Base-by-base conservation (phyloP, 2,329 filamentous ascomycete species). In the Penicillium oxalicum region DNA sequence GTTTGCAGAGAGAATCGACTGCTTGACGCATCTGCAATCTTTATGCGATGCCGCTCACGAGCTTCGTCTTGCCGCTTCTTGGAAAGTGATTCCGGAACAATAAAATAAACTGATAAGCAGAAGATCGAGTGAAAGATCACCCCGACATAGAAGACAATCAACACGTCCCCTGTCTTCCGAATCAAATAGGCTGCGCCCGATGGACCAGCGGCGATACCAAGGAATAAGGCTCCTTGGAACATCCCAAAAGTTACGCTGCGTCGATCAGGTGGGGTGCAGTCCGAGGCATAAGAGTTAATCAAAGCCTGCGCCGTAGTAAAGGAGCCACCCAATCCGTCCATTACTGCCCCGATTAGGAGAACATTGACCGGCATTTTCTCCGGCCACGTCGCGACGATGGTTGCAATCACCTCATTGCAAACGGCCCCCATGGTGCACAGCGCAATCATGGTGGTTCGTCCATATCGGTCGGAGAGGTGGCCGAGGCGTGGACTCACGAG, bases 201-300 rank as follows among this genome's bases (percentile, higher is more conserved):
- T 6, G 93, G 93, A 0, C 93, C 93, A 29, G 91, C 70, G 0
- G 93, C 91, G 40, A 97, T 81, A n/a, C 93, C 93, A 1, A 80
- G 78, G 67, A 95, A 97, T 7, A 98, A 75, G 57, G 86, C 90
- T 9, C 88, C 90, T 61, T 97, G 88, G 60, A 97, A 85, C 64
- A 91, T 91, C 5, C 89, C 91, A 66, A 97, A 93, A 4, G 84
- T 82, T 6, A 95, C 86, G 51, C 86, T 87, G 18, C 93, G 83
- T 61, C 81, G 82, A 28, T 87, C 85, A 0, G 90, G 87, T 4
- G 86, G 76, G 0, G 90, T 91, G 68, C 89, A 95, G 68, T 98
- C 93, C 36, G 88, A 84, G 9, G 87, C 85, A 68, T 97, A 98
- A 0, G 91, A 89, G 66, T 94, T 85, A 24, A 82, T 84, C 49